Evolutionary conservation across 768 basidiomycete species (phyloP).

Genomic region (Cytidiella melzeri): DNA sequence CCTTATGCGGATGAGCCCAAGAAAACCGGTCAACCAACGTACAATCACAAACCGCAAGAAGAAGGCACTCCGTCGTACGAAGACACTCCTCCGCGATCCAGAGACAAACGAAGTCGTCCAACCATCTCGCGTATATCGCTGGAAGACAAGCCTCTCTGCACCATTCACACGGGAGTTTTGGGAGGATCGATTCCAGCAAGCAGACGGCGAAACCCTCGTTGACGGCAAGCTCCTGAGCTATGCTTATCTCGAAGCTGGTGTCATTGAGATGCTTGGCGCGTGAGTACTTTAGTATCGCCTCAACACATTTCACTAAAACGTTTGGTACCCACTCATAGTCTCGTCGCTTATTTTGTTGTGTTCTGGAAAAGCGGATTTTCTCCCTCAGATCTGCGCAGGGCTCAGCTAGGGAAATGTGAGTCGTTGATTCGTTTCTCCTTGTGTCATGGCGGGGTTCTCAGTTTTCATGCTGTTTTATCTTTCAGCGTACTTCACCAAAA

Average conservation of each 20-base stretch:
- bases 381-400: slow-evolving; percentile 45
- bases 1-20: slow-evolving; percentile 59
- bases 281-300: slow-evolving; percentile 27
- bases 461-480: not conserved
- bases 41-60: slow-evolving; percentile 50
- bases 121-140: slow-evolving; percentile 35
- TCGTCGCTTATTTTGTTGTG: slow-evolving; percentile 62
- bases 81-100: slow-evolving; percentile 45
- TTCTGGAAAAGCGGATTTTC: slow-evolving; percentile 59
- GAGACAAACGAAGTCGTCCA: slow-evolving; percentile 42
- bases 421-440: not conserved
- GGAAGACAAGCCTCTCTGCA: slow-evolving; percentile 34
- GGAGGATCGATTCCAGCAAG: slow-evolving; percentile 47
- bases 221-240: slow-evolving; percentile 59
- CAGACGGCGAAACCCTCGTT: slow-evolving; percentile 55
- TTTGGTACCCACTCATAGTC: slow-evolving; percentile 32
- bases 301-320: not conserved
- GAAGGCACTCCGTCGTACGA: slow-evolving; percentile 50
- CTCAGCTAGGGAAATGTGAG: slow-evolving; percentile 33
- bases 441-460: not conserved
- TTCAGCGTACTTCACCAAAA: slow-evolving; percentile 41
- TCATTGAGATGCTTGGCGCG: slow-evolving; percentile 54
- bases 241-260: slow-evolving; percentile 58
- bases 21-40: slow-evolving; percentile 58
- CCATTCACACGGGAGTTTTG: slow-evolving; percentile 57